Base-by-base conservation (phyloP, 2,329 filamentous ascomycete species). In the Ophiocordyceps camponoti-leonardi region DNA sequence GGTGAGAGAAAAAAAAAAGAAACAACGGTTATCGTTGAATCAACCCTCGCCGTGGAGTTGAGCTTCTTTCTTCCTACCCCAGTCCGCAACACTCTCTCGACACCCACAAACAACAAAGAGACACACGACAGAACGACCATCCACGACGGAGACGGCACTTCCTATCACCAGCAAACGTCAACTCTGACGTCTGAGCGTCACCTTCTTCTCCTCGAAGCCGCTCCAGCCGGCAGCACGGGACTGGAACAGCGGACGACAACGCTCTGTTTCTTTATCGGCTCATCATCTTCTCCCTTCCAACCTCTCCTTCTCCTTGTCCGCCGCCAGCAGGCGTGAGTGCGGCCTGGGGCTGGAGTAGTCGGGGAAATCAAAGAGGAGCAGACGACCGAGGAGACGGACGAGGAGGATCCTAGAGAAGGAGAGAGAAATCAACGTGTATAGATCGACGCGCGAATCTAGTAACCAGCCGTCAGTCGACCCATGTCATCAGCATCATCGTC, bases 261-360 rank as follows among this genome's bases (percentile, higher is more conserved):
- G 16, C 35, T 39, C 35, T 39, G 11, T 39, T n/a, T 19, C 4
- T 19, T n/a, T n/a, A 28, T 3, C 10, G 6, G 5, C 13, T 33
- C 31, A 16, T 2, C 16, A 5, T 16, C 5, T 16, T 33, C 16
- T 6, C 16, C 31, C 13, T 14, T 6, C 13, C 16, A 14, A 5
- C 31, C 13, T 7, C 13, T 33, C 31, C 31, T 33, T n/a, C 13
- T 33, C 31, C 31, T 16, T 7, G 4, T 33, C 16, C 31, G 12
- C 31, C 31, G 31, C 31, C 31, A 33, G 2, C 13, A 33, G 31
- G 31, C 31, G 31, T 13, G 37, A 41, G 37, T n/a, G 37, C 16
- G n/a, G 3, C 28, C 26, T 22, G 44, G 30, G 45, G 41, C 31
- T 40, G 45, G 50, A 63, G 11, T 11, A n/a, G 16, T 20, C n/a